Evolutionary conservation across 176 grass and related monocot genomes (phyloP).

Genomic region (Canna indica): DNA sequence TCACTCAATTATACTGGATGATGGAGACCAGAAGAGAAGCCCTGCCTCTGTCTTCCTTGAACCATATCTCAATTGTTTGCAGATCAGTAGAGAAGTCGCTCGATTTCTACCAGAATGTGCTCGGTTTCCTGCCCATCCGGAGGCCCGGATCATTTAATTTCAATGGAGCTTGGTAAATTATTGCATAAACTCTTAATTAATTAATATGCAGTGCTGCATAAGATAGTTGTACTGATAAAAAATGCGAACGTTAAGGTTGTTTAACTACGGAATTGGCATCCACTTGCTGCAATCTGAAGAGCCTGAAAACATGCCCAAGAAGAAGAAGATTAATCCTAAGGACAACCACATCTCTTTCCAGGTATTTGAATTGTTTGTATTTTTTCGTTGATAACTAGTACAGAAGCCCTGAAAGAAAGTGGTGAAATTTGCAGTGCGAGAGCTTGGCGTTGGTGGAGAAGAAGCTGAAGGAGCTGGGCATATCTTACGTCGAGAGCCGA

Average conservation of each 20-base stretch:
- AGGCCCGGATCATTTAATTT: slow-evolving; percentile 63
- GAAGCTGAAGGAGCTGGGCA: slow-evolving; percentile 47
- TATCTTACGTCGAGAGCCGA: slow-evolving; percentile 28
- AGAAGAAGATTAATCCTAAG: slow-evolving; percentile 70
- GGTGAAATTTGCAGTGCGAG: slow-evolving; percentile 35
- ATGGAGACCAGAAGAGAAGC: too few relatives aligned
- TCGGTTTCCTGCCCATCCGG: slow-evolving; percentile 57
- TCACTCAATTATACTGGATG: too few relatives aligned
- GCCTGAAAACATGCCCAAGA: slow-evolving; percentile 35
- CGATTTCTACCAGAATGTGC: slow-evolving; percentile 65
- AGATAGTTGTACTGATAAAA: too few relatives aligned
- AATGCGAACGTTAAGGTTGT: slow-evolving; percentile 24
- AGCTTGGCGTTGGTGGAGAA: slow-evolving; percentile 55
- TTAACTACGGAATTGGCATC: slow-evolving; percentile 72
- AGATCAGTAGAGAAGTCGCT: slow-evolving; percentile 47
- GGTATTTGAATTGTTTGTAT: slow-evolving; percentile 16
- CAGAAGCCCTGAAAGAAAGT: too few relatives aligned
- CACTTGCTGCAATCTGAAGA: slow-evolving; percentile 62
- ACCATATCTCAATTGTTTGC: slow-evolving; percentile 76
- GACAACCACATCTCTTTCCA: slow-evolving; percentile 95
- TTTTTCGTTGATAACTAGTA: too few relatives aligned
- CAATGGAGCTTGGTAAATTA: slow-evolving; percentile 64
- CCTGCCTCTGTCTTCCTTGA: slow-evolving; percentile 53
- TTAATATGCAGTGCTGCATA: too few relatives aligned
- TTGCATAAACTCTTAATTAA: too few relatives aligned